Base-by-base conservation (phyloP, 805 yeast species). In the Teunomyces pallodes region DNA sequence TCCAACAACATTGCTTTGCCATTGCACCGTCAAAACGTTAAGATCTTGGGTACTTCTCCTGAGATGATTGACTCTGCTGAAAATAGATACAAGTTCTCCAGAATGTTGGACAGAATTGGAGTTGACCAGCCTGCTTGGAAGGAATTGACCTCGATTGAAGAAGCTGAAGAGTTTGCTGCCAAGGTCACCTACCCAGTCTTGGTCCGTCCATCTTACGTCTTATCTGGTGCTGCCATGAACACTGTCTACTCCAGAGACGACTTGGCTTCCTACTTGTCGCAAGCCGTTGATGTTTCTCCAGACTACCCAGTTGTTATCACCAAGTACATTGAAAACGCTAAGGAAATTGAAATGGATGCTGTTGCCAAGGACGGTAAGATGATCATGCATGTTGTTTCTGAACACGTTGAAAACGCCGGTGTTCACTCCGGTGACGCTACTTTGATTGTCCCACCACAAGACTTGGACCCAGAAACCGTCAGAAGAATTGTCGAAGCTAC, bases 41-140 rank as follows among this genome's bases (percentile, higher is more conserved):
- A 94, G 77, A 87, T 92, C 54, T 76, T 92, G 59, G 99, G 99
- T 69, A 92, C 99, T 42, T 87, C 96, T 31, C 99, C 99, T 48
- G 96, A 89, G 69, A 90, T 90, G 96, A 94, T 92, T 68, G 99
- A 92, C 65, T 83, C 95, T 52, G 99, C 99, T 54, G 99, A 92
- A 78, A 91, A 92, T 75, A 83, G 99, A 75, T 91, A 90, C 81
- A 92, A 94, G 76, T 92, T 92, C 76, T 90, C 97, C 39, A 88
- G 97, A 73, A 90, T 92, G 95, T 80, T 92, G 74, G 99, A 92
- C 71, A 82, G 82, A 57, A 92, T 92, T 62, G 96, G 96, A 48
- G 97, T 92, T 54, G 99, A 92, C 73, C 99, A 92, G 74, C 99
- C 99, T 39, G 96, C 97, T 33, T 92, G 99, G 99, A 92, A 91